Evolutionary conservation across 176 grass and related monocot genomes (phyloP), one percentile per base, ranked within the genome.

Genomic region (Neostapfia colusana): DNA sequence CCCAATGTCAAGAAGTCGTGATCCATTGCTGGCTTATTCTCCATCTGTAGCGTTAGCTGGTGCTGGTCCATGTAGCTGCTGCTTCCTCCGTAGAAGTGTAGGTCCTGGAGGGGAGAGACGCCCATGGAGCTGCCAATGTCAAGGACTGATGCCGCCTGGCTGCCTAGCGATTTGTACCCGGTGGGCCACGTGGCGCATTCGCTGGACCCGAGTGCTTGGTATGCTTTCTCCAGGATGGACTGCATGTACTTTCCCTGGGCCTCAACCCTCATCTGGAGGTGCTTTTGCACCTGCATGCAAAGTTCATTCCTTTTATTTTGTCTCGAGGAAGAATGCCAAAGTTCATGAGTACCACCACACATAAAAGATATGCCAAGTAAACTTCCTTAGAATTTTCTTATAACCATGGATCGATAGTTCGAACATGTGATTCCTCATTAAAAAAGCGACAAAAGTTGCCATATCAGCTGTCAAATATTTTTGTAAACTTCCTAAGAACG

Each of bases 181-280:
- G 55, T 59, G 0, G 82, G 70, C 86, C 81, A 80, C 6, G 86
- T 80, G 71, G 65, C 36, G 40, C 61, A 71, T 63, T 88, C 87
- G 38, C 83, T 82, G 4, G 76, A 77, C 1, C 70, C 65, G 1
- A 92, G 80, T 15, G 87, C 82, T 82, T 93, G 89, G 77, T 85
- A 89, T 14, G 95, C 95, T 88, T 92, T 95, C 70, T 99, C 85
- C 75, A 99, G 72, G 78, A 99, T 99, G 53, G 89, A 90, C 74
- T 99, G 91, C 95, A 95, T 99, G 80, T 99, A 99, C 81, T 95
- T 99, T 18, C 91, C 91, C 82, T 95, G 91, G 58, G 95, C 91
- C 55, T 99, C 95, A 37, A 92, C 85, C 80, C 95, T 87, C 85
- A 99, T 92, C 76, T 99, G 95, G 31, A 99, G 89, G 66, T 90